Evolutionary conservation across 2,329 filamentous ascomycete genomes (phyloP).

Genomic region (Claviceps humidiphila): DNA sequence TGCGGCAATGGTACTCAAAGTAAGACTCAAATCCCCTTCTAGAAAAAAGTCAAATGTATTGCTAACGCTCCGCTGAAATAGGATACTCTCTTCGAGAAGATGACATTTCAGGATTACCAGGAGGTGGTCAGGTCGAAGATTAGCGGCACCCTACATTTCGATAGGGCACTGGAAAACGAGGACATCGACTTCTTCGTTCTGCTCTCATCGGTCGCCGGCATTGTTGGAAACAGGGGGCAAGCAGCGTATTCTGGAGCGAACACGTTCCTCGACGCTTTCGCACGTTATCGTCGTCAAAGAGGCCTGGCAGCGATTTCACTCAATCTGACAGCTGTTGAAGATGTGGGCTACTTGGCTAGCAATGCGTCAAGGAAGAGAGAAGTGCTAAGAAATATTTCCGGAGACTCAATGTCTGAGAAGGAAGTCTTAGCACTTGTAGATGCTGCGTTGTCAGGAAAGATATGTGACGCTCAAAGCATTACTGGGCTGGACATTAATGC

Average conservation of each 20-base stretch:
- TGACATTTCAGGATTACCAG: slow-evolving; percentile 35
- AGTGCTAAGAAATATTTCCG: slow-evolving; percentile 33
- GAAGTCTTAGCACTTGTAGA: slow-evolving; percentile 42
- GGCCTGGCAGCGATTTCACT: slow-evolving; percentile 34
- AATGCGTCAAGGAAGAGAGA: slow-evolving; percentile 29
- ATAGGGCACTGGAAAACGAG: slow-evolving; percentile 26
- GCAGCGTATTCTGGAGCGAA: slow-evolving; percentile 40
- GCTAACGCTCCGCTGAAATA: slow-evolving; percentile 4
- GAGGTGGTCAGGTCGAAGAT: slow-evolving; percentile 38
- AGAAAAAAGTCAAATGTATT: no score
- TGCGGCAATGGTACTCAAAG: slow-evolving; percentile 29
- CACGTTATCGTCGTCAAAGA: slow-evolving; percentile 23
- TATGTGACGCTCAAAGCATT: slow-evolving; percentile 33
- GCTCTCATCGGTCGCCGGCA: slow-evolving; percentile 36
- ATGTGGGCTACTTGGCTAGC: slow-evolving; percentile 30
- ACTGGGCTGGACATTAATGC: slow-evolving; percentile 36
- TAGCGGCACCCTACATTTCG: slow-evolving; percentile 40
- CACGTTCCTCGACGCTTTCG: slow-evolving; percentile 24
- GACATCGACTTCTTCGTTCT: slow-evolving; percentile 41
- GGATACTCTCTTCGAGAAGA: slow-evolving; percentile 39
- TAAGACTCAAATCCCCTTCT: slow-evolving; percentile 5
- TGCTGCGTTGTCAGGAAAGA: slow-evolving; percentile 33
- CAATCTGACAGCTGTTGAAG: slow-evolving; percentile 38
- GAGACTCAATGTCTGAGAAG: slow-evolving; percentile 36
- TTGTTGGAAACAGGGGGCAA: slow-evolving; percentile 38